Conservation (phyloP, 768 basidiomycete genomes). For the Pisolithus orientalis region DNA sequence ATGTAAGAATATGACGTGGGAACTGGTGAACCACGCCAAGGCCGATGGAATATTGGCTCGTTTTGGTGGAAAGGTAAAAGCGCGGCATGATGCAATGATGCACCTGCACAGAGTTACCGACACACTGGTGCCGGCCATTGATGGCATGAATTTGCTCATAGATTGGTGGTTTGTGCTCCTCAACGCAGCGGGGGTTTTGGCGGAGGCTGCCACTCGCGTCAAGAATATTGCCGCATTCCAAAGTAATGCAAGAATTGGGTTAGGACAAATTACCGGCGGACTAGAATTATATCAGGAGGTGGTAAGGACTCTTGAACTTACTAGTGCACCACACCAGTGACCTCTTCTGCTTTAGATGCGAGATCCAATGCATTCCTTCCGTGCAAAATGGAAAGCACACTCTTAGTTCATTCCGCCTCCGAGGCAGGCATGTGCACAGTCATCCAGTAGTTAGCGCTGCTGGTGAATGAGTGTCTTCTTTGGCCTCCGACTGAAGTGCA, state of each 20-base stretch:
- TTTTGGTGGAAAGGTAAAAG: background rate
- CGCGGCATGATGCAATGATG: background rate
- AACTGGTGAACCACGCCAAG: background rate
- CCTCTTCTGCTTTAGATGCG: background rate
- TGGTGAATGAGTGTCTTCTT: too few relatives aligned
- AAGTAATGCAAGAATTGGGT: background rate
- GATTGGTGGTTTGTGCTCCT: background rate
- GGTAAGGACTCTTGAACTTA: background rate
- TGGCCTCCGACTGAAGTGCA: too few relatives aligned
- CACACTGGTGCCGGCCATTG: background rate
- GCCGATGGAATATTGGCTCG: background rate
- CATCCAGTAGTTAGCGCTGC: too few relatives aligned
- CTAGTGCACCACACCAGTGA: background rate
- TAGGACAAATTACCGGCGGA: background rate
- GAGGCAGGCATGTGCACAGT: too few relatives aligned
- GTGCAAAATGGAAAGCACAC: too few relatives aligned
- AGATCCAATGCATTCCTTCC: background rate
- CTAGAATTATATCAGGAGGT: background rate
- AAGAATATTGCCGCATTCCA: background rate
- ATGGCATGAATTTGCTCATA: background rate
- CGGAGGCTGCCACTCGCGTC: background rate
- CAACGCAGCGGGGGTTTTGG: too few relatives aligned
- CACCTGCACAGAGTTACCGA: background rate
- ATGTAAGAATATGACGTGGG: background rate
- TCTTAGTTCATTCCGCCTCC: too few relatives aligned